Base-by-base conservation (phyloP, 768 basidiomycete species). In the Tulasnella sp. region DNA sequence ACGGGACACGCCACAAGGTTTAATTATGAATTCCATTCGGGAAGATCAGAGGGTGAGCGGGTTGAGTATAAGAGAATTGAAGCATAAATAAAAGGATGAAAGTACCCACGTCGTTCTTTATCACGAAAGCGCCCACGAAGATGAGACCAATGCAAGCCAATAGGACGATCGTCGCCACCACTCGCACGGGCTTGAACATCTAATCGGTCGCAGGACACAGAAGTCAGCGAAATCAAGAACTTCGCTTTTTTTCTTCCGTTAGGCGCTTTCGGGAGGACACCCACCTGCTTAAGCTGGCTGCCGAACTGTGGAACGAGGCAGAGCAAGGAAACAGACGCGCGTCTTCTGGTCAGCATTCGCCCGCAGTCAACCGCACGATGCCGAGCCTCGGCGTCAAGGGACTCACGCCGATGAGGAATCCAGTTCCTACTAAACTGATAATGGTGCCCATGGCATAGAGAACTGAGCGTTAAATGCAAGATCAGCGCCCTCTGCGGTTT, bases 141-240 rank as follows among this genome's bases (percentile, higher is more conserved):
- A 96, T 92, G 81, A 97, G 89, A 12, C 85, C 92, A 81, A 98
- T 94, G 21, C 92, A 91, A 0, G 85, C 93, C 18, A 98, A 84
- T 84, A 97, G 91, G 46, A 96, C 83, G 80, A 96, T 84, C 1
- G 94, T 91, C 2, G 96, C 96, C 27, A 94, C 86, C 8, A 97
- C 85, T 75, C 96, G 94, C 31, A 97, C 90, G 74, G 95, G 94
- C 85, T 96, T 96, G 89, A 97, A 97, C 96, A 97, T 97, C 95
- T 96, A 82, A 8, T 75, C 62, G 31, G 34, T 19, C 56, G 52
- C 8, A 68, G 36, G 31, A 19, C 76, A 8, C n/a, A n/a, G n/a
- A 52, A 79, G 24, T 78, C 31, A 44, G 38, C 44, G 19, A 44
- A 44, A 44, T 0, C 72, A 44, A 79, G 46, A 38, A n/a, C n/a